Evolutionary conservation across 148 eudicot species (phyloP), one percentile per base, ranked within the genome.

Genomic region (Gaultheria prostrata): DNA sequence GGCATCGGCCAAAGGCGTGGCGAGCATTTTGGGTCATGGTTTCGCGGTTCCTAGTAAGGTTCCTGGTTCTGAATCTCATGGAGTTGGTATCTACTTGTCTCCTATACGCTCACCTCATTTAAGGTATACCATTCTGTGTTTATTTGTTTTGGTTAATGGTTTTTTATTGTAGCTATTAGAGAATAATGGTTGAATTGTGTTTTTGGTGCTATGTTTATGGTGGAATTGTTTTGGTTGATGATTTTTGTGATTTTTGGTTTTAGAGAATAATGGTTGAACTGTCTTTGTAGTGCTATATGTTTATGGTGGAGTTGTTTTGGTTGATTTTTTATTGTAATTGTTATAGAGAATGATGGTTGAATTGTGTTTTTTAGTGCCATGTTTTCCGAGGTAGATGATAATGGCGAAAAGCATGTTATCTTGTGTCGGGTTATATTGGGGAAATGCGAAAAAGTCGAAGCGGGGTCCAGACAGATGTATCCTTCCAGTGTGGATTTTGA

Each of bases 341-440:
- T 48, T 48, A 10, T 48, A 10, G 50, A 48, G 28, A 51, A 70
- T 74, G n/a, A 59, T 76, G 70, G 79, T 80, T 76, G 78, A 77
- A 48, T 82, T 73, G 75, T 85, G 54, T 21, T 63, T 28, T 63
- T 50, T 73, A 93, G 97, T 89, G 90, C 88, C 82, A 59, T 83
- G 88, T n/a, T 87, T 39, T 80, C 92, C 0, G 90, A 93, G 85
- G 78, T 30, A 10, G 93, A 92, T 81, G 90, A 87, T 33, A 80
- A 91, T 82, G 95, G 98, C 1, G 92, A 91, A 81, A 90, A 86
- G 77, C 95, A 94, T 90, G 78, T 92, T 15, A 50, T 90, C 33
- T 65, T 94, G 46, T 92, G 95, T 76, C 89, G 91, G 20, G 93
- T 91, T n/a, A 82, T 94, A 73, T 69, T 91, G 79, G 98, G 98